Conservation (phyloP, 2,329 filamentous ascomycete species). For the Pseudogymnoascus sp. region DNA sequence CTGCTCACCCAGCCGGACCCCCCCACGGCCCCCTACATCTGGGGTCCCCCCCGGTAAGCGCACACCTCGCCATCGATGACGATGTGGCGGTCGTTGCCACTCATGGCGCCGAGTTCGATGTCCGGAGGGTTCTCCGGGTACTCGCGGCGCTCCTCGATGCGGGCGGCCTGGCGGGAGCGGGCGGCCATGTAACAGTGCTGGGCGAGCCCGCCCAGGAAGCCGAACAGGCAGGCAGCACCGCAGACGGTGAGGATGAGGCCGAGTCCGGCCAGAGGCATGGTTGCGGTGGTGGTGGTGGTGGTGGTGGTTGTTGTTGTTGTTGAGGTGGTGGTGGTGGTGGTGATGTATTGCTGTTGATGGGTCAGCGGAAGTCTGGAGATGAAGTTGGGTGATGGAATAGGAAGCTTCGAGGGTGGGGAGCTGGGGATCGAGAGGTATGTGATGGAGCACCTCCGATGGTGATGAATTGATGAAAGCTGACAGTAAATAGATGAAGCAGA, state of each 20-base stretch:
- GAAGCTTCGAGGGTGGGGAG: too few relatives aligned
- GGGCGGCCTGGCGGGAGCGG: neutral
- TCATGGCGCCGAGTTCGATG: too few relatives aligned
- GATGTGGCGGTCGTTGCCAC: too few relatives aligned
- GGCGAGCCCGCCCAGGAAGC: neutral
- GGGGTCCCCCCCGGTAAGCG: too few relatives aligned
- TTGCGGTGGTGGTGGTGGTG: neutral
- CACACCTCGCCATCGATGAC: too few relatives aligned
- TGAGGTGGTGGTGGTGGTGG: neutral
- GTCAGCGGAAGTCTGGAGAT: neutral
- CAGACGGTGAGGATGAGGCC: neutral
- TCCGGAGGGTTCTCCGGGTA: neutral
- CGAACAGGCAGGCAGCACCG: neutral
- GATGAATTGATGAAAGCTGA: neutral
- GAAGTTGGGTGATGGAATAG: neutral
- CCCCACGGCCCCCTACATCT: too few relatives aligned
- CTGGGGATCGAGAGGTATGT: too few relatives aligned
- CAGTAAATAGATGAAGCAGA: neutral
- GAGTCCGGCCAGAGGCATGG: neutral
- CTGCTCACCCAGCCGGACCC: too few relatives aligned
- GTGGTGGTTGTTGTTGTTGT: too few relatives aligned
- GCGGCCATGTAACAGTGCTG: neutral
- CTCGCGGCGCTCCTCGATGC: neutral
- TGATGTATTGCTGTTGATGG: neutral
- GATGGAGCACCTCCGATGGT: neutral